These are phyloP conservation scores for Rhizophagus prolifer DNA, from an alignment of 192 early-diverging fungal genomes.

Conservation along the genomic window DNA sequence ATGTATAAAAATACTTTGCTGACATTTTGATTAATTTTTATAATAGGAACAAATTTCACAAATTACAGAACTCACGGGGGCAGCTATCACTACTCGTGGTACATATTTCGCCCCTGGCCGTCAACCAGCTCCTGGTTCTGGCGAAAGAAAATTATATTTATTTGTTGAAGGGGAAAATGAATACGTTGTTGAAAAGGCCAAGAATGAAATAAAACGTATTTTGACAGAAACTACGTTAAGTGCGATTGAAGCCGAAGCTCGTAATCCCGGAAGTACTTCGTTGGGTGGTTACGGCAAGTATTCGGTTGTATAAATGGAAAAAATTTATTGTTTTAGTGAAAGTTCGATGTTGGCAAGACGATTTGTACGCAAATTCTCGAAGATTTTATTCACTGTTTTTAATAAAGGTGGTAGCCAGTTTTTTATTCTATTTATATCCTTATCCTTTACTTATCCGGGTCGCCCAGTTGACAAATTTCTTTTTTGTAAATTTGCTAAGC, in stretches of 20 bases:
- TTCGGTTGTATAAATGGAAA: constrained; percentile 41
- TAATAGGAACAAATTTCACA: constrained; percentile 81
- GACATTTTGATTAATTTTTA: background rate
- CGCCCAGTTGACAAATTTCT: constrained; percentile 18
- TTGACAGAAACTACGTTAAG: constrained; percentile 82
- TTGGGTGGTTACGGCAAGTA: constrained; percentile 47
- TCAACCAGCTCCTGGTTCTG: constrained; percentile 59
- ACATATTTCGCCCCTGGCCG: constrained; percentile 87
- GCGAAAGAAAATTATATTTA: constrained; percentile 91
- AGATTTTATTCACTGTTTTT: constrained; percentile 23
- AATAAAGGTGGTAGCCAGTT: constrained; percentile 26
- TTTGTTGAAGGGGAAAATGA: constrained; percentile 94
- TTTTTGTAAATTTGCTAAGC: constrained; percentile 21
- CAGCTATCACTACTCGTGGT: constrained; percentile 94
- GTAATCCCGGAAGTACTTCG: constrained; percentile 45
- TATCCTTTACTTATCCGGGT: background rate
- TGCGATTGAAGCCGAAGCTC: constrained; percentile 67
- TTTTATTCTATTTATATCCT: constrained; percentile 7
- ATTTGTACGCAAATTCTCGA: constrained; percentile 19
- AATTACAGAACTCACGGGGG: constrained; percentile 90
- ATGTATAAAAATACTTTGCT: background rate
- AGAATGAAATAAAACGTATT: constrained; percentile 90
- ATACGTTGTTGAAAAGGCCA: constrained; percentile 85
- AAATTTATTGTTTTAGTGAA: background rate
- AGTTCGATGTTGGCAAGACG: constrained; percentile 15